These are phyloP conservation scores for Aspergillus egyptiacus DNA, from an alignment of 495 filamentous ascomycete species.

Conservation along the genomic window DNA sequence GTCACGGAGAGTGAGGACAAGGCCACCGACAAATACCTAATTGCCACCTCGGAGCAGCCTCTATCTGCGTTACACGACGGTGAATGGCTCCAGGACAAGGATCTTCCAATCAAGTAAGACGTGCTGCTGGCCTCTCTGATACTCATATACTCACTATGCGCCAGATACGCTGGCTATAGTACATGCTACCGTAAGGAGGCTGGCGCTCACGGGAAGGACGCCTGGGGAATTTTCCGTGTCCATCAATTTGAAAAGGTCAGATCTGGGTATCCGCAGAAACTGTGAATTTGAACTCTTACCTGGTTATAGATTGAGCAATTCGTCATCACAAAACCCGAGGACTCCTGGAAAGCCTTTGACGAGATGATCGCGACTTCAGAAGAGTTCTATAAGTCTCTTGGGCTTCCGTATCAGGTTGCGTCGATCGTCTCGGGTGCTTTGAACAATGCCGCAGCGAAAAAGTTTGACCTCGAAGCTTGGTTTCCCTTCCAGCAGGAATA, in stretches of 20 bases:
- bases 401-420: constrained; percentile 83
- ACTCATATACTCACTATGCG: constrained; percentile 7
- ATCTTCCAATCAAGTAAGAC: constrained; percentile 75
- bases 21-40: constrained; percentile 90
- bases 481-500: constrained; percentile 96
- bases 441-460: constrained; percentile 91
- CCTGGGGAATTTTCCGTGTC: constrained; percentile 97
- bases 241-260: constrained; percentile 94
- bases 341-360: constrained; percentile 90
- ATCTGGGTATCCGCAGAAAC: neutral
- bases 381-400: constrained; percentile 88
- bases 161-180: constrained; percentile 79
- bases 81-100: constrained; percentile 82
- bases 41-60: constrained; percentile 95
- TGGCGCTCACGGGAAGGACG: constrained; percentile 85
- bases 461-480: constrained; percentile 95
- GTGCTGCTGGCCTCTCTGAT: neutral
- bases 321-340: constrained; percentile 85
- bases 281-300: constrained; percentile 4
- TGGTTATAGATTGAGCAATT: constrained; percentile 76
- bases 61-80: constrained; percentile 86
- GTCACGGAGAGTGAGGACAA: constrained; percentile 74
- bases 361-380: constrained; percentile 85
- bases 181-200: constrained; percentile 96
- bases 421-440: constrained; percentile 91